phyloP scores from a whole-genome alignment of 1,139 yeast genomes.

The Yarrowia galli region DNA sequence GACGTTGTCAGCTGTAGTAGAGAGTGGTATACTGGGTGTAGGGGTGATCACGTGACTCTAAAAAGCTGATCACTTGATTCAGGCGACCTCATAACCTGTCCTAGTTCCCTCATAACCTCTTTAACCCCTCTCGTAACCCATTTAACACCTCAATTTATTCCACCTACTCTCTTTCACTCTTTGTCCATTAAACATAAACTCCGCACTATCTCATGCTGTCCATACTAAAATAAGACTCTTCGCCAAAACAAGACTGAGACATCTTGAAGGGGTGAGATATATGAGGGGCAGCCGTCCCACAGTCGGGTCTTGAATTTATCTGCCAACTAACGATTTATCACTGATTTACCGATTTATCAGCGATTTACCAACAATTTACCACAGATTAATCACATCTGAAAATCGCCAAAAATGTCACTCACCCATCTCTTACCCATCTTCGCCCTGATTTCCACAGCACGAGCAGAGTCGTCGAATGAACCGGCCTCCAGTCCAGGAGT shows the following conservation, averaged over 20 bases:
- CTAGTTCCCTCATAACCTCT: not conserved
- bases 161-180: no score
- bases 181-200: constrained; percentile 5
- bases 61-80: no score
- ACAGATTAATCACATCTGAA: no score
- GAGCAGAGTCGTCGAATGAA: not conserved
- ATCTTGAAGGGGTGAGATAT: not conserved
- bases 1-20: not conserved
- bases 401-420: no score
- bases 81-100: not conserved
- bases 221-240: constrained; percentile 5
- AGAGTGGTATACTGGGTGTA: no score
- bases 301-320: no score
- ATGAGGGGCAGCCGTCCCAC: not conserved
- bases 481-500: constrained; percentile 7
- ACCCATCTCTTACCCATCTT: no score
- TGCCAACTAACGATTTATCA: no score
- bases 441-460: not conserved
- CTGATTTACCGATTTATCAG: no score
- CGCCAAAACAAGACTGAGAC: not conserved
- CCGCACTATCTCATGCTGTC: not conserved
- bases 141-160: not conserved
- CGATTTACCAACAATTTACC: no score
- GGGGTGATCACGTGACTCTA: not conserved
- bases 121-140: no score